A percentile compares a stretch with the other conserved stretches of the same genome.
phyloP scores from a whole-genome alignment of 139 green algal species.

The Tetraselmis chui region DNA sequence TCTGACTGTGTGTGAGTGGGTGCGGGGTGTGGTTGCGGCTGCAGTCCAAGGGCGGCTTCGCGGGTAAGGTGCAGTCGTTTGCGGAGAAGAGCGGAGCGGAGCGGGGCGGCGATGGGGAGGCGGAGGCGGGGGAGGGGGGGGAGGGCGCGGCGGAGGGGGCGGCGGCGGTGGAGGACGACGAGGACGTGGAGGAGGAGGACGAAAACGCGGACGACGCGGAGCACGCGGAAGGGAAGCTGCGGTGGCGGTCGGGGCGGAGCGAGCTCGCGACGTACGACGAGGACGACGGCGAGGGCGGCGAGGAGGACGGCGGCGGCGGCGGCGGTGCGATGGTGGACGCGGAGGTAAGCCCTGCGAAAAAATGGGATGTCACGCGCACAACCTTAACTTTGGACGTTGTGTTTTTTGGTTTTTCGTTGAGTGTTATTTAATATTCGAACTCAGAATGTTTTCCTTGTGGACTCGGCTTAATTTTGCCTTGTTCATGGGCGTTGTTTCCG shows the following conservation, averaged over 20 bases:
- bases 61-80: background rate
- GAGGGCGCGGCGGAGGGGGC: constrained; percentile 5
- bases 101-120: constrained; percentile 15
- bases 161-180: background rate
- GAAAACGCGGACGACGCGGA: constrained; percentile 23
- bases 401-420: no score
- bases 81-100: constrained; percentile 20
- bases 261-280: background rate
- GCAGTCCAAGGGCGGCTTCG: background rate
- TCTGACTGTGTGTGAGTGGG: no score
- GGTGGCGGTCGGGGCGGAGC: background rate
- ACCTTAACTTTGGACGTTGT: no score
- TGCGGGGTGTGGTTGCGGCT: no score
- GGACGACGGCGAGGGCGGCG: background rate
- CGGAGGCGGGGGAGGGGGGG: constrained; percentile 7
- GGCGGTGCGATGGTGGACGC: background rate
- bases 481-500: no score
- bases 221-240: background rate
- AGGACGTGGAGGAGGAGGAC: constrained; percentile 10
- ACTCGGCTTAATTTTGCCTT: no score
- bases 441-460: no score
- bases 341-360: no score
- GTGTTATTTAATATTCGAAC: no score
- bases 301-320: constrained; percentile 12
- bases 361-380: no score